Percentiles rank a stretch among this genome's conserved stretches.
These are phyloP conservation scores for Thozetella sp. DNA, from an alignment of 495 filamentous ascomycete species.

Conservation along the genomic window DNA sequence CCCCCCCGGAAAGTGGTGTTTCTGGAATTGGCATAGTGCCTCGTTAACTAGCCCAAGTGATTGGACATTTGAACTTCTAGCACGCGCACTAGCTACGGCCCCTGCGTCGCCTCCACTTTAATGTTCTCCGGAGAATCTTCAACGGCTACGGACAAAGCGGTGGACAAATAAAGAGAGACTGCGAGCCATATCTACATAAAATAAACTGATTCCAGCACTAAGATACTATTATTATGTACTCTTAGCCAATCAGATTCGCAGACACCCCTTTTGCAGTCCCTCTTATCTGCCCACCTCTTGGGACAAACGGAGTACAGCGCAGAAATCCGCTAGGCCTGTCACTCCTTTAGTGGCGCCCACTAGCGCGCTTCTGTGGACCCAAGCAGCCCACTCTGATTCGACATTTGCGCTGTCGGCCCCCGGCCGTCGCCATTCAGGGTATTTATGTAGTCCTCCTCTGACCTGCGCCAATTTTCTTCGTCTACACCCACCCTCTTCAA, in stretches of 20 bases:
- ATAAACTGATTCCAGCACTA: too few species aligned
- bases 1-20: not conserved
- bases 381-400: not conserved
- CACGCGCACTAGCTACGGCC: too few species aligned
- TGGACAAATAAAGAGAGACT: too few species aligned
- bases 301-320: not conserved
- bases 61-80: not conserved
- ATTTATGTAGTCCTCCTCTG: not conserved
- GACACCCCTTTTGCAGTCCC: too few species aligned
- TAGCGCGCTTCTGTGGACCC: not conserved
- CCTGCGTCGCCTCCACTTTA: not conserved
- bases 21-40: not conserved
- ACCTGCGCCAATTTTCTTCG: not conserved
- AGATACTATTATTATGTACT: too few species aligned
- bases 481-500: not conserved
- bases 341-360: conserved; percentile 1
- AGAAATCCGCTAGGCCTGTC: not conserved
- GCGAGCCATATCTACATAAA: too few species aligned
- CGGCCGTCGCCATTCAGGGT: not conserved
- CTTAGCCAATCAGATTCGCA: too few species aligned
- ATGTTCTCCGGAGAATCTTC: too few species aligned
- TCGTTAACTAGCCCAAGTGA: not conserved
- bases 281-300: too few species aligned
- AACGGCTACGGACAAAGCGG: too few species aligned
- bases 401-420: not conserved